phyloP scores from a whole-genome alignment of 1,139 yeast species.

The Kurtzmaniella quercitrusa region DNA sequence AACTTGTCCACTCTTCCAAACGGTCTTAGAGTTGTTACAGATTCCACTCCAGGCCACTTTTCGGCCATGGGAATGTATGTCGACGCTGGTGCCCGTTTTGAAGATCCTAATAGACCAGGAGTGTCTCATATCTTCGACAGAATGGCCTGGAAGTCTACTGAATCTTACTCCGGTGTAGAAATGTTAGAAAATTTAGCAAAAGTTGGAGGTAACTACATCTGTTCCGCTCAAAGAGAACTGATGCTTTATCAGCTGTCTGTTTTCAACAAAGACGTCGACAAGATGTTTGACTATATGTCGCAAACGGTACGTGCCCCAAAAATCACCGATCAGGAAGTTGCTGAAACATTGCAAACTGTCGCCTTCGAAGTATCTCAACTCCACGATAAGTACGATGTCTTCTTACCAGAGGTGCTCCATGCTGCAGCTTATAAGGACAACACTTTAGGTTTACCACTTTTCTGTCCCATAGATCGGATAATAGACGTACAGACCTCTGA shows the following conservation, averaged over 20 bases:
- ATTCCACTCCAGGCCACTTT: conserved; percentile 86
- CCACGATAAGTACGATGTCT: conserved; percentile 78
- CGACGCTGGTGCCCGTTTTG: conserved; percentile 88
- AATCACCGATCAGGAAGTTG: conserved; percentile 65
- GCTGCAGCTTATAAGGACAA: conserved; percentile 69
- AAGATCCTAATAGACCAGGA: conserved; percentile 55
- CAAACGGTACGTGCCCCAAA: conserved; percentile 76
- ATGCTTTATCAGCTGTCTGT: conserved; percentile 93
- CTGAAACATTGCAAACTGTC: conserved; percentile 71
- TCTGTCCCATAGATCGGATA: conserved; percentile 73
- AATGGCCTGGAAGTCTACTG: conserved; percentile 81
- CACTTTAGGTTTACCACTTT: conserved; percentile 81
- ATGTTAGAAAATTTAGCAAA: conserved; percentile 76
- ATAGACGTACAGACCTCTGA: conserved; percentile 49
- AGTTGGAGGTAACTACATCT: conserved; percentile 92
- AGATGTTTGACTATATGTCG: conserved; percentile 74
- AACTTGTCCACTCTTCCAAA: conserved; percentile 58
- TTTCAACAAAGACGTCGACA: conserved; percentile 79
- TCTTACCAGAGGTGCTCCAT: conserved; percentile 84
- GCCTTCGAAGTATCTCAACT: conserved; percentile 81
- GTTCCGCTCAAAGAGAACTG: conserved; percentile 89
- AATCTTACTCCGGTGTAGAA: conserved; percentile 54
- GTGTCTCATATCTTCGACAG: conserved; percentile 82
- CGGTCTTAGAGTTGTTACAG: conserved; percentile 82
- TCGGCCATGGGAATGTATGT: conserved; percentile 87